Evolutionary conservation across 23 red algal genomes (phyloP).

Genomic region (Agarophyton chilense): DNA sequence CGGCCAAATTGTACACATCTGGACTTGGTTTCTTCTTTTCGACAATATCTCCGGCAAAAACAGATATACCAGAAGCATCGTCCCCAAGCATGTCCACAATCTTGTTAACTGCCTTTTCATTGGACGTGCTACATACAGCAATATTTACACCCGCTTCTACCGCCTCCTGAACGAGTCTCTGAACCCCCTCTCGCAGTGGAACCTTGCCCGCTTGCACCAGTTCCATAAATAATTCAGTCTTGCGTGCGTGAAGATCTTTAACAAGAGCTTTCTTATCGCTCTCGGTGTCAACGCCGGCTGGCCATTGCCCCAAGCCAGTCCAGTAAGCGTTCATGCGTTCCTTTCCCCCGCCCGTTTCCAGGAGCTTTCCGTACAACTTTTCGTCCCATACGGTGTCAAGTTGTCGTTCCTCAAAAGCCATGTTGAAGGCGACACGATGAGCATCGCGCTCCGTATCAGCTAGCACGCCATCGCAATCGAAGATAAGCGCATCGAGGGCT

Average conservation of each 20-base stretch:
- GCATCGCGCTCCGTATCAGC: conserved; percentile 98
- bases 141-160: conserved; percentile 56
- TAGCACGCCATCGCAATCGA: conserved; percentile 98
- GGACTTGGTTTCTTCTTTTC: conserved; percentile 91
- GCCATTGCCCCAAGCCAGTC: conserved; percentile 78
- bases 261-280: conserved; percentile 51
- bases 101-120: conserved; percentile 83
- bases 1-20: conserved; percentile 90
- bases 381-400: conserved; percentile 82
- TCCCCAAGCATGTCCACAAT: conserved; percentile 90
- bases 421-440: conserved; percentile 93
- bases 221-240: conserved; percentile 92
- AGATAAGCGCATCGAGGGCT: conserved; percentile 80
- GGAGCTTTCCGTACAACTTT: conserved; percentile 85
- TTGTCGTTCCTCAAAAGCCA: conserved; percentile 73
- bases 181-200: conserved; percentile 84
- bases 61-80: conserved; percentile 44
- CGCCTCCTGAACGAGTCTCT: conserved; percentile 61
- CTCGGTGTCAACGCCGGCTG: conserved; percentile 12
- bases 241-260: conserved; percentile 80
- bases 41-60: conserved; percentile 95
- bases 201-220: conserved; percentile 77
- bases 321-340: conserved; percentile 97
- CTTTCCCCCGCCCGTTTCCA: conserved; percentile 99
- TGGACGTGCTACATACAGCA: conserved; percentile 91